Evolutionary conservation across 768 basidiomycete species (phyloP), one percentile per base, ranked within the genome.

Genomic region (Cantharellus anzutake): DNA sequence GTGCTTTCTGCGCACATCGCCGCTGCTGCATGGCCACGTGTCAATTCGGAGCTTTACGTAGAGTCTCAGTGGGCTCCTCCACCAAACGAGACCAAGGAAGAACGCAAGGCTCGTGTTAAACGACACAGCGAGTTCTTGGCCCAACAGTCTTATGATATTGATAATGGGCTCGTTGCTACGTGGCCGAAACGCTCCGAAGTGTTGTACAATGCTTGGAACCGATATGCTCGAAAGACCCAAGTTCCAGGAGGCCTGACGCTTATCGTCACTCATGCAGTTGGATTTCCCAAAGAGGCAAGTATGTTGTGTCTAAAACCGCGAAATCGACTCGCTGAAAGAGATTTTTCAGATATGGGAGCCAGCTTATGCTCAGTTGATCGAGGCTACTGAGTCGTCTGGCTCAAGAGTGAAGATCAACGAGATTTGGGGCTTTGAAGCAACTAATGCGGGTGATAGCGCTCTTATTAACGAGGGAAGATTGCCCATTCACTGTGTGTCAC

Each of bases 361-460:
- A 0, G 75, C 76, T 16, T 62, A 94, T 1, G 68, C 68, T 1
- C 64, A 71, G 41, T 67, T 93, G 4, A 67, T 92, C 2, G 51
- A 41, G 4, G 34, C 14, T 68, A 73, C 38, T 71, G 70, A 1
- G 65, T 72, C 51, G 35, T 41, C 29, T 68, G 69, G n/a, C 70
- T 66, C 68, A 39, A 29, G 20, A 29, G 52, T 55, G 14, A 60
- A 73, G 72, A 63, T 91, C 68, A 74, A 86, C 72, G 79, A 84
- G 59, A 74, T 92, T 1, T 93, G 89, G 89, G 66, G 78, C 0
- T 83, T 86, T 75, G 92, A 96, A 64, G 78, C 86, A 3, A 76
- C 83, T 2, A 83, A 89, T 61, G 88, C 93, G 62, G 92, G 89
- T 1, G 92, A 93, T 61, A 75, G 88, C n/a, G 83, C 76, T 0